Evolutionary conservation across 179 eudicot species (phyloP).

Genomic region (Corrigiola litoralis): DNA sequence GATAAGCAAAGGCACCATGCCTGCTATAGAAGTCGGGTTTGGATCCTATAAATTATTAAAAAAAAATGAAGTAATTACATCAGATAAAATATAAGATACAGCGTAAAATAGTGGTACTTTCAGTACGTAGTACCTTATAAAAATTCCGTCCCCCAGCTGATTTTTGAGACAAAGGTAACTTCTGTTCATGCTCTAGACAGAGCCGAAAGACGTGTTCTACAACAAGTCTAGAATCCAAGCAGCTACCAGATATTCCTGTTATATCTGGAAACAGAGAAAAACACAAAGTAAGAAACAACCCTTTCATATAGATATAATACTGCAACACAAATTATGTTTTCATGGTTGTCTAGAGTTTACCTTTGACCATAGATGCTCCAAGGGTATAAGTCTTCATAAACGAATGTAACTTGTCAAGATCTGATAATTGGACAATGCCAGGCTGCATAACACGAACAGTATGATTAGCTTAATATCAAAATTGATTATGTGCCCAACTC

Average conservation of each 20-base stretch:
- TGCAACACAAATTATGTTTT: not conserved
- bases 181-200: slow-evolving; percentile 71
- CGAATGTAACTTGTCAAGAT: slow-evolving; percentile 44
- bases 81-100: not conserved
- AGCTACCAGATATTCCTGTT: slow-evolving; percentile 46
- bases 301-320: not conserved
- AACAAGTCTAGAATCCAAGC: slow-evolving; percentile 56
- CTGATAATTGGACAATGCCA: slow-evolving; percentile 54
- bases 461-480: slow-evolving; percentile 5
- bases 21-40: slow-evolving; percentile 61
- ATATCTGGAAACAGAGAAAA: slow-evolving; percentile 42
- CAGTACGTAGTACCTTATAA: slow-evolving; percentile 74
- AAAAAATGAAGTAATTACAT: not conserved
- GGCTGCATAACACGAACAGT: slow-evolving; percentile 36
- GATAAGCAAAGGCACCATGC: slow-evolving; percentile 64
- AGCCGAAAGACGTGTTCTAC: slow-evolving; percentile 79
- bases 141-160: slow-evolving; percentile 49
- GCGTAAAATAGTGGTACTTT: no score
- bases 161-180: slow-evolving; percentile 31
- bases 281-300: not conserved
- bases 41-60: slow-evolving; percentile 47
- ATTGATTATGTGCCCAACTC: not conserved
- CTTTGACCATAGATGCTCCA: slow-evolving; percentile 60
- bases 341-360: slow-evolving; percentile 22
- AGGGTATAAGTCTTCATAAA: slow-evolving; percentile 65